A percentile compares a stretch with the other conserved stretches of the same genome.
Evolutionary conservation across 2,329 filamentous ascomycete species (phyloP).

Genomic region (Calonectria fujianensis): DNA sequence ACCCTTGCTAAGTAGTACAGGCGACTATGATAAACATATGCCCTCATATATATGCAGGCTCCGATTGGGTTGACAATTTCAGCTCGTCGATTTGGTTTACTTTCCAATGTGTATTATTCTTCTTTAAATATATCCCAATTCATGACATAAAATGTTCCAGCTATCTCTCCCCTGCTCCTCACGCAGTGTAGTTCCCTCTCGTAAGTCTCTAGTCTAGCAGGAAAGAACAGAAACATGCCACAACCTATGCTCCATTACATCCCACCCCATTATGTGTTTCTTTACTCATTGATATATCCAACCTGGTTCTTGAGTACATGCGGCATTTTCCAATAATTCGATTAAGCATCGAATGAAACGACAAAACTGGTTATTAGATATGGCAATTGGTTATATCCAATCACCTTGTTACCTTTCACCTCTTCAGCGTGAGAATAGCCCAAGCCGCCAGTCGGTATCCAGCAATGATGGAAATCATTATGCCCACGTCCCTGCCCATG

Average conservation of each 20-base stretch:
- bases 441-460: constrained; percentile 76
- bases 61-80: not conserved
- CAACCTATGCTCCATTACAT: not conserved
- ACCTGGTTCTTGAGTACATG: not conserved
- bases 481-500: constrained; percentile 86
- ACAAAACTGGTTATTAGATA: not conserved
- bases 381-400: not conserved
- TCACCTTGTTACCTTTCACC: constrained; percentile 26
- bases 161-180: not conserved
- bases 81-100: not conserved
- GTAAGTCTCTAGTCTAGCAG: not conserved
- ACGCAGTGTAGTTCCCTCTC: not conserved
- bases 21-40: not conserved
- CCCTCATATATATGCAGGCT: not conserved
- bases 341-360: not conserved
- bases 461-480: constrained; percentile 84
- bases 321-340: not conserved
- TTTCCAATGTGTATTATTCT: constrained; percentile 21
- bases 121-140: not conserved
- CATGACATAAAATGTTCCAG: not conserved
- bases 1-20: constrained; percentile 43
- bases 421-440: constrained; percentile 70
- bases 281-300: not conserved
- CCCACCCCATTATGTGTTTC: not conserved
- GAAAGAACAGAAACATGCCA: not conserved